These are phyloP conservation scores for Fragilaria crotonensis DNA, from an alignment of 108 stramenopile species.

Conservation along the genomic window DNA sequence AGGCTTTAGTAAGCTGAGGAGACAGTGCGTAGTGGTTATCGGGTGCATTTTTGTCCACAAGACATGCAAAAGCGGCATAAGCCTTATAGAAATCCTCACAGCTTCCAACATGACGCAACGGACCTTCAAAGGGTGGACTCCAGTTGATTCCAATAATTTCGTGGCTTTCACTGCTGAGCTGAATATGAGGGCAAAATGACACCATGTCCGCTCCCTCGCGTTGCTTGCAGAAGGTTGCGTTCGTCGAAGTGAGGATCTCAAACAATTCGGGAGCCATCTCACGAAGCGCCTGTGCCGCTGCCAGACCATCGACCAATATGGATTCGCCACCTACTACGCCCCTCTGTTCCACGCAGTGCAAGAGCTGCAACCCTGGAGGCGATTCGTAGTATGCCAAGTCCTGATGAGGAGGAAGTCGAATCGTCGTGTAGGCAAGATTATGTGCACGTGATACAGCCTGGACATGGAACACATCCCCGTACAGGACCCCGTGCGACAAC, in stretches of 20 bases:
- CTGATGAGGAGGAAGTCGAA: slow-evolving; percentile 60
- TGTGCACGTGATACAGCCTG: slow-evolving; percentile 35
- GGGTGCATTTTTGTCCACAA: slow-evolving; percentile 31
- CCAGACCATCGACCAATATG: slow-evolving; percentile 68
- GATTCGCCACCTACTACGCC: slow-evolving; percentile 56
- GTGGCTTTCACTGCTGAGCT: slow-evolving; percentile 9
- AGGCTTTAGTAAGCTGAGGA: slow-evolving; percentile 13
- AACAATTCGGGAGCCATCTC: slow-evolving; percentile 52
- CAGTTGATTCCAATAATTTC: slow-evolving; percentile 65
- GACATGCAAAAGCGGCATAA: slow-evolving; percentile 56
- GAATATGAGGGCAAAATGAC: slow-evolving; percentile 56
- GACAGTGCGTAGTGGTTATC: neutral
- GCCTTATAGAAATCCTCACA: slow-evolving; percentile 51
- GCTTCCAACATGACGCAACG: slow-evolving; percentile 27
- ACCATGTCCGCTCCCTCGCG: slow-evolving; percentile 70
- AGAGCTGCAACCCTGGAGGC: slow-evolving; percentile 62
- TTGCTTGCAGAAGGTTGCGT: slow-evolving; percentile 74
- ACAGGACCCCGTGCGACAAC: slow-evolving; percentile 72
- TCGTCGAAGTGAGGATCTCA: slow-evolving; percentile 35
- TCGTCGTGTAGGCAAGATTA: slow-evolving; percentile 68
- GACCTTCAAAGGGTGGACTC: slow-evolving; percentile 81
- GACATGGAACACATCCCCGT: slow-evolving; percentile 74
- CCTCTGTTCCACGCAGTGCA: slow-evolving; percentile 50
- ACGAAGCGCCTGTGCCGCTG: slow-evolving; percentile 59
- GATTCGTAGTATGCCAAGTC: slow-evolving; percentile 81